Evolutionary conservation across 225 moss, liverwort and hornwort genomes (phyloP).

Genomic region (Pleurozium schreberi): DNA sequence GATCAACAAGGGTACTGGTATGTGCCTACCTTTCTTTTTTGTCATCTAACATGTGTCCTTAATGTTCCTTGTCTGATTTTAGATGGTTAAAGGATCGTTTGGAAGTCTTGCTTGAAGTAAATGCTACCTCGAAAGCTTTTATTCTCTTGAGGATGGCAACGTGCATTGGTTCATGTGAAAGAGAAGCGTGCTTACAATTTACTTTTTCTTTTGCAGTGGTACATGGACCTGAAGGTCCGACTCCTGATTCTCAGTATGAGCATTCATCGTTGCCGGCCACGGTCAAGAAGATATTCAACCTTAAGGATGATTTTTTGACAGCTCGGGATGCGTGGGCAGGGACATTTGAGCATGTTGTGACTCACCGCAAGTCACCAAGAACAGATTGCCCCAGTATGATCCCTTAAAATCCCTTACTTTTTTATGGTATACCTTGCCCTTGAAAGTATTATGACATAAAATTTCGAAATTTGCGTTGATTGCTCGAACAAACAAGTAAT

Average conservation of each 20-base stretch:
- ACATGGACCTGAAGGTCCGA: slow-evolving; percentile 65
- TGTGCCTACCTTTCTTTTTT: background rate
- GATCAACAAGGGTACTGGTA: slow-evolving; percentile 98
- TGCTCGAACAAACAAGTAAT: background rate
- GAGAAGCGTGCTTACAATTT: background rate
- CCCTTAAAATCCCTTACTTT: background rate
- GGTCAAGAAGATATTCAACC: slow-evolving; percentile 81
- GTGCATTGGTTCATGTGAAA: background rate
- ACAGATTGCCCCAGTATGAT: slow-evolving; percentile 83
- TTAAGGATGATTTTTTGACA: slow-evolving; percentile 62
- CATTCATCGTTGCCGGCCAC: slow-evolving; percentile 94
- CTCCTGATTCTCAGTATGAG: slow-evolving; percentile 79
- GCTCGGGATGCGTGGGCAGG: slow-evolving; percentile 96
- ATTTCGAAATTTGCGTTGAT: background rate
- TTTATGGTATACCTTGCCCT: background rate
- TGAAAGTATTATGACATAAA: background rate
- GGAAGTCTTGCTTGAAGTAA: background rate
- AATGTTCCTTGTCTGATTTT: background rate
- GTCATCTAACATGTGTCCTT: background rate
- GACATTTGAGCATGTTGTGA: slow-evolving; percentile 74
- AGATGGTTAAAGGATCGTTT: background rate
- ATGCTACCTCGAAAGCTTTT: background rate
- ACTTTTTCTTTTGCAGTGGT: slow-evolving; percentile 48
- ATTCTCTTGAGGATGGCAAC: background rate
- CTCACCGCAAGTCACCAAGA: slow-evolving; percentile 64